Base-by-base conservation (phyloP, 148 eudicot genomes). In the Fagopyrum esculentum region DNA sequence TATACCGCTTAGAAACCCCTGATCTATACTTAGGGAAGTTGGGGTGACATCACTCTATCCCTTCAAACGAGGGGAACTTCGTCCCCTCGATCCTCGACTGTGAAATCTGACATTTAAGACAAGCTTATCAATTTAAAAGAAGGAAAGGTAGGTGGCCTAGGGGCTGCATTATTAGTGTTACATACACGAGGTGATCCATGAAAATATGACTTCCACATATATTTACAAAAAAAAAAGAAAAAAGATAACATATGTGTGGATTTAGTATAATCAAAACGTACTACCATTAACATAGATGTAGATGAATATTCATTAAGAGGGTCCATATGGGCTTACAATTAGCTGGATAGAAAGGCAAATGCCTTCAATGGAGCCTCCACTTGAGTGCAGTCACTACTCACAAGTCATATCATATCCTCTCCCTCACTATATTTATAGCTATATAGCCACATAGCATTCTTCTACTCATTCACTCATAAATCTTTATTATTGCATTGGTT, bases 331-430 rank as follows among this genome's bases (percentile, higher is more conserved):
- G 86, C 84, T 82, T 83, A 79, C 66, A 46, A 86, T 85, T 85
- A 89, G 97, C 97, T 91, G 97, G 82, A 83, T 35, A 22, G 86
- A 89, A 77, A 86, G 81, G 43, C 43, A 61, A 75, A 59, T 26
- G 70, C 49, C 73, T 9, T 74, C n/a, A 74, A 63, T 63, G 68
- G 48, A 64, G 15, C 76, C 72, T 77, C 73, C 69, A 56, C 72
- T 72, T 83, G 55, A 78, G 79, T 72, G 73, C 57, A 49, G 9
- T 3, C 44, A 11, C 44, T 15, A 10, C 26, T 29, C 45, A 29
- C 44, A 15, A 63, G 44, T 60, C 16, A 63, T 66, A 66, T 15
- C 1, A 43, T 29, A 29, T 3, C 16, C 35, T n/a, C 61, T 57
- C 8, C 17, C 11, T 15, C 9, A 12, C 9, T 66, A 66, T 35